Percentiles rank a stretch among this genome's conserved stretches.
Evolutionary conservation across 768 basidiomycete genomes (phyloP).

Genomic region (Amanita pallidorosea): DNA sequence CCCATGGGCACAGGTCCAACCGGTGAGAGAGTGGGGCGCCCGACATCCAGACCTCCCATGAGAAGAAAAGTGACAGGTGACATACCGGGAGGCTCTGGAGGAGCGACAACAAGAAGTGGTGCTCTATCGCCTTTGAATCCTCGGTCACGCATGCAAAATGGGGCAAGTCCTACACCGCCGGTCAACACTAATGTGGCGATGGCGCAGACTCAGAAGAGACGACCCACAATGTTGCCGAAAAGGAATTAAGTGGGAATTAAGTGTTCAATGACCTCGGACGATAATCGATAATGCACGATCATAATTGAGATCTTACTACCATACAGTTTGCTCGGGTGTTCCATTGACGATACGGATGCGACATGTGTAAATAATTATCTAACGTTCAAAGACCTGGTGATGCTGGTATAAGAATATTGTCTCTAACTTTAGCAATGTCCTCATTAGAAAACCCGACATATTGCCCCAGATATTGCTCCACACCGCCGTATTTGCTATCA

Average conservation of each 20-base stretch:
- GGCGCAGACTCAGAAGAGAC: slow-evolving; percentile 24
- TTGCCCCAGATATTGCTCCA: slow-evolving; percentile 47
- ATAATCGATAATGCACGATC: background rate
- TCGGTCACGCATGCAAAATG: slow-evolving; percentile 42
- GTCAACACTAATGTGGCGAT: slow-evolving; percentile 8
- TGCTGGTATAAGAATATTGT: slow-evolving; percentile 37
- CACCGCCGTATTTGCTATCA: slow-evolving; percentile 56
- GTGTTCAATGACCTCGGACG: background rate
- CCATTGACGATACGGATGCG: background rate
- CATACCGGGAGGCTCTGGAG: slow-evolving; percentile 18
- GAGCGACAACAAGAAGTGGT: slow-evolving; percentile 25
- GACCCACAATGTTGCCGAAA: slow-evolving; percentile 21
- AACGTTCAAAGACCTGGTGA: slow-evolving; percentile 9
- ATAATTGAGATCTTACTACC: background rate
- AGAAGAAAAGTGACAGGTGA: slow-evolving; percentile 59
- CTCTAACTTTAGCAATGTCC: slow-evolving; percentile 49
- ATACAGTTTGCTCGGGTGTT: background rate
- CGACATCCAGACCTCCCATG: slow-evolving; percentile 31
- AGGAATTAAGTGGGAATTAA: slow-evolving; percentile 11
- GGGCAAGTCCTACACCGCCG: slow-evolving; percentile 14
- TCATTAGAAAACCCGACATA: slow-evolving; percentile 49
- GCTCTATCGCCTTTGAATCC: slow-evolving; percentile 70
- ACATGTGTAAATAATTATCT: background rate
- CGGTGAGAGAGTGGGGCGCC: slow-evolving; percentile 16
- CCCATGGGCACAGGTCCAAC: slow-evolving; percentile 10